A percentile compares a stretch with the other conserved stretches of the same genome.
Conservation (phyloP, 2,329 filamentous ascomycete genomes). For the Dactylonectria estremocensis region DNA sequence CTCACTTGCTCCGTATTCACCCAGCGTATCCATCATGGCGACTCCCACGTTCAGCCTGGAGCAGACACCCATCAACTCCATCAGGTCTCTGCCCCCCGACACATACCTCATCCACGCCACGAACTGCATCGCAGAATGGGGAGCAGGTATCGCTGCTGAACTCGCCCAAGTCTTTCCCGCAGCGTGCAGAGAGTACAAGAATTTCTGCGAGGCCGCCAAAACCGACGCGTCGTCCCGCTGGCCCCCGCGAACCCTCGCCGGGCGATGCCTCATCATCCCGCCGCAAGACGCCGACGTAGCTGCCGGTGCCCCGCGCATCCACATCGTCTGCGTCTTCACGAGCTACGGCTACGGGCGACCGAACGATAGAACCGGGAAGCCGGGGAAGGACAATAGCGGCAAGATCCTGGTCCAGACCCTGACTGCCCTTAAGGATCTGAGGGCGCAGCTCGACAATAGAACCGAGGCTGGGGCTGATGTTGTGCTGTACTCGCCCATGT, state of each 20-base stretch:
- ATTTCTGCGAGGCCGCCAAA: conserved; percentile 44
- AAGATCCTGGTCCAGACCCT: conserved; percentile 39
- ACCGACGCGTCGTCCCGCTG: conserved; percentile 24
- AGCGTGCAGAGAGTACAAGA: conserved; percentile 44
- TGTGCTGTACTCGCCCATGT: conserved; percentile 39
- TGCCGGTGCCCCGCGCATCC: conserved; percentile 39
- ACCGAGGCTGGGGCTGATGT: background rate
- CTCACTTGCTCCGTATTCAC: background rate
- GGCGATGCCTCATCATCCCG: conserved; percentile 49
- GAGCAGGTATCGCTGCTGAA: conserved; percentile 49
- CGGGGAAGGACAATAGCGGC: conserved; percentile 28
- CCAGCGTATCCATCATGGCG: conserved; percentile 22
- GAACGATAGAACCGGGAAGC: conserved; percentile 32
- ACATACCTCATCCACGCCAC: conserved; percentile 51
- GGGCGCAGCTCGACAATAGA: conserved; percentile 19
- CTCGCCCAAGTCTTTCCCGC: conserved; percentile 46
- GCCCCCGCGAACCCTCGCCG: conserved; percentile 41
- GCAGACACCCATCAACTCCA: conserved; percentile 32
- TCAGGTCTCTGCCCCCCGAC: conserved; percentile 32
- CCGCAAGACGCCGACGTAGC: conserved; percentile 43
- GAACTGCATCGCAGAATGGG: conserved; percentile 52
- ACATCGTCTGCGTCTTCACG: conserved; percentile 39
- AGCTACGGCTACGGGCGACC: conserved; percentile 41
- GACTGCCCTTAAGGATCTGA: conserved; percentile 31
- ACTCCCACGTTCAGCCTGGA: conserved; percentile 27